Conservation (phyloP, 257 asterid species). For the Solanum lignicaule region DNA sequence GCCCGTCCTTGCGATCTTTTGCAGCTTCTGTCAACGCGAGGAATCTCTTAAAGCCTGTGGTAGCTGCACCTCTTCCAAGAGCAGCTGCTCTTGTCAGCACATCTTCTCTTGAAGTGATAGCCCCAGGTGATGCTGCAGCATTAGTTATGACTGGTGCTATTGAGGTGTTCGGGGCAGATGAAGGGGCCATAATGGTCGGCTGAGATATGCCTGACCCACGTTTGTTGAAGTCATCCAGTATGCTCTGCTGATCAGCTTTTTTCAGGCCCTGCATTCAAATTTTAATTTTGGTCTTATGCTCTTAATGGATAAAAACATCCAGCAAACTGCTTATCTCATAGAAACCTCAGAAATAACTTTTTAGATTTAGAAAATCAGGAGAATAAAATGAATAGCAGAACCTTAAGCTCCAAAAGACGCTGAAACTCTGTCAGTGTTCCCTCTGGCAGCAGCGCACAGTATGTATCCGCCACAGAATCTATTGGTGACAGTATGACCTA, state of each 20-base stretch:
- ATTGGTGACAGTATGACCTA: conserved; percentile 92
- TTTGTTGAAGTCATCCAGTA: conserved; percentile 84
- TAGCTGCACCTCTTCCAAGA: conserved; percentile 94
- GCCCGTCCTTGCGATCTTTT: conserved; percentile 88
- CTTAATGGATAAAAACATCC: background rate
- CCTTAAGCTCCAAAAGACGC: conserved; percentile 95
- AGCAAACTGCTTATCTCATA: background rate
- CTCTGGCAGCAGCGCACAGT: conserved; percentile 95
- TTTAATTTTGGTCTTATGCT: background rate
- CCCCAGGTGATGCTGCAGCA: conserved; percentile 37
- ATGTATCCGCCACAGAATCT: conserved; percentile 98
- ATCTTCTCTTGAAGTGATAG: conserved; percentile 72
- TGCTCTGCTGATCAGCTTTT: conserved; percentile 84
- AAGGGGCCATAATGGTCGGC: conserved; percentile 21
- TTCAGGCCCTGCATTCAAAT: conserved; percentile 51
- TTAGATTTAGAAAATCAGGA: background rate
- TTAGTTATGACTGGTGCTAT: conserved; percentile 30
- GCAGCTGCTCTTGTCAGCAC: conserved; percentile 95
- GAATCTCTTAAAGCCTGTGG: conserved; percentile 82
- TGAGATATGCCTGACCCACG: conserved; percentile 75
- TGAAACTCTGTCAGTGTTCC: conserved; percentile 89
- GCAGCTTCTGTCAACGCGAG: conserved; percentile 89
- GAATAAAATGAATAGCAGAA: conserved; percentile 7
- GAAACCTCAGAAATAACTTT: background rate
- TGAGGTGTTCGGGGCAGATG: conserved; percentile 26